Conservation (phyloP, 352 stramenopile genomes). For the Phytophthora hibernalis region DNA sequence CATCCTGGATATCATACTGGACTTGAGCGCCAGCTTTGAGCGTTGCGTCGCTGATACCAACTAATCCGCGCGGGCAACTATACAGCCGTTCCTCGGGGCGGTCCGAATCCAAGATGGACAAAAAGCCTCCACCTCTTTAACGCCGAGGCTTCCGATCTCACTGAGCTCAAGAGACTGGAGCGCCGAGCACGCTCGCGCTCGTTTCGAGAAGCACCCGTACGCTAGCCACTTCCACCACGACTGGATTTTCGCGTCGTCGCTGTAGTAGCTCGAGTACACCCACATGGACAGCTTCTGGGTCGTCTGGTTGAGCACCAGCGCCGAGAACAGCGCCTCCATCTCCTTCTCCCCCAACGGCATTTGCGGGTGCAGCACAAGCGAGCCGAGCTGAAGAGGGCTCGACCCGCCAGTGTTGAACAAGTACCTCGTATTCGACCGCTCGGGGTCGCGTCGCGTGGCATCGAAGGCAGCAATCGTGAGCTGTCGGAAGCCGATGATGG, state of each 20-base stretch:
- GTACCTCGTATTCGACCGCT: constrained; percentile 13
- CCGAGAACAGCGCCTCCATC: constrained; percentile 18
- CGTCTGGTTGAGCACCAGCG: constrained; percentile 24
- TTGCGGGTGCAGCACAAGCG: constrained; percentile 9
- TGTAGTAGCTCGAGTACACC: background rate
- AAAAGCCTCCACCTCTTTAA: constrained; percentile 22
- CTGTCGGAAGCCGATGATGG: constrained; percentile 19
- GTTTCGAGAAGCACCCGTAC: constrained; percentile 28
- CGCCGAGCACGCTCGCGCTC: constrained; percentile 8
- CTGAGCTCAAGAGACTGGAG: constrained; percentile 16
- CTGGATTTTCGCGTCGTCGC: background rate
- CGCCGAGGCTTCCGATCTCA: constrained; percentile 2
- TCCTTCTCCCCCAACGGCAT: constrained; percentile 1
- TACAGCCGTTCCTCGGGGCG: constrained; percentile 23
- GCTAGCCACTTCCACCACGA: constrained; percentile 29
- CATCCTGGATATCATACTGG: constrained; percentile 15
- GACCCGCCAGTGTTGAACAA: background rate
- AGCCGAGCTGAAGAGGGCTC: constrained; percentile 15
- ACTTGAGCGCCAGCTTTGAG: constrained; percentile 21
- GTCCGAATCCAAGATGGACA: constrained; percentile 13
- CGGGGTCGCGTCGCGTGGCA: background rate
- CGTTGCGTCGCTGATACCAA: constrained; percentile 18
- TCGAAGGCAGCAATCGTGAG: constrained; percentile 24
- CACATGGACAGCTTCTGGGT: constrained; percentile 14
- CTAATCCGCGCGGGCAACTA: constrained; percentile 10